Evolutionary conservation across 441 rosid species (phyloP), one percentile per base, ranked within the genome.

Genomic region (Erodium moschatum): DNA sequence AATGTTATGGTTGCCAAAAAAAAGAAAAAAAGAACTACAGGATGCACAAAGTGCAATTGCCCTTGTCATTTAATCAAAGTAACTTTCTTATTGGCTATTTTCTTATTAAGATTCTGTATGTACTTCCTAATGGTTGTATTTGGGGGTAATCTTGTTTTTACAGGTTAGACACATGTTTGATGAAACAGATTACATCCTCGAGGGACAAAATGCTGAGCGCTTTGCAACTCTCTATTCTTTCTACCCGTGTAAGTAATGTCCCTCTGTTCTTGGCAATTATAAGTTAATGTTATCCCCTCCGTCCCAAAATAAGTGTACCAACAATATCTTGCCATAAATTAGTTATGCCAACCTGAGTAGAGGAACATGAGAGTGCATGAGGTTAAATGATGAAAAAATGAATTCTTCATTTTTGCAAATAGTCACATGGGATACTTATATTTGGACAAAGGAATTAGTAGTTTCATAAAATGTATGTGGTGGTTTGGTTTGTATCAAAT

Each of bases 151-250:
- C 81, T 83, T 82, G 70, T 74, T 78, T 86, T 80, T 77, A 84
- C 88, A 92, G 99, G 96, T 95, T 68, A 86, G 98, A 76, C 98
- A 92, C 85, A 95, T 95, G 99, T 95, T 95, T 77, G 97, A 90
- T 61, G 99, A 95, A 82, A 95, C 90, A 69, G 97, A 95, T 82
- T 95, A 95, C 68, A 58, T 95, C 70, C 81, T 78, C 29, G 97
- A 92, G 83, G 99, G 90, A 69, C 81, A 84, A 86, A 95, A 90
- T 85, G 99, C 99, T 65, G 99, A 90, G 73, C 88, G 86, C 77
- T 92, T 95, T 81, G 93, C 98, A 73, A 79, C 85, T 79, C 88
- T 89, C 4, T 95, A 86, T 84, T 81, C 89, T 77, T 79, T 66
- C 48, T 65, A 79, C 42, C 78, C 82, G 73, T 12, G 95, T 87